Base-by-base conservation (phyloP, 768 basidiomycete genomes). In the Panaeolus papilionaceus region DNA sequence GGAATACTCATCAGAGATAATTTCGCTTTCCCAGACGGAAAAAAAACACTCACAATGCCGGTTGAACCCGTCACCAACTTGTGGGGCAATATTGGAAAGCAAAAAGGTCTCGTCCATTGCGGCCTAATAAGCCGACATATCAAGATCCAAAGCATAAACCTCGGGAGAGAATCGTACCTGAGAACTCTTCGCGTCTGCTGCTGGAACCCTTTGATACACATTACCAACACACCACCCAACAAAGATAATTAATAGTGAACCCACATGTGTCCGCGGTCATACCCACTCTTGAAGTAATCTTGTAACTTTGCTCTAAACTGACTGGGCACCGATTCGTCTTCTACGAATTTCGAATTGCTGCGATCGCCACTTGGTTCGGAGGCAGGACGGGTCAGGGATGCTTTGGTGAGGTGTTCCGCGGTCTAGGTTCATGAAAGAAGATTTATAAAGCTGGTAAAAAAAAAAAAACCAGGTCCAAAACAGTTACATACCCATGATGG, bases 91-190 rank as follows among this genome's bases (percentile, higher is more conserved):
- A 74, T 99, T 99, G 0, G 94, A 91, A 54, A 99, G 80, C 40
- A 94, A 81, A 78, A 99, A 99, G 0, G 97, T 99, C 79, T 99
- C 96, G 76, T 98, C 79, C 97, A 98, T 99, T 10, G 97, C 97
- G 65, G 86, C 85, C 85, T 96, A 71, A 51, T 63, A 44, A 44
- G 40, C 16, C 40, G 5, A 33, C 33, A 33, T 39, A 2, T 23
- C 44, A 58, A 28, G 40, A 37, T 58, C 12, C 40, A 11, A n/a
- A 33, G 18, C 38, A 16, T 62, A 3, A 39, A 64, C 16, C 39
- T 28, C 51, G 16, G 37, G 26, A 47, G 20, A 62, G 38, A 66
- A 66, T 61, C 26, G 7, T 71, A 90, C 91, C 80, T 96, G 95
- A 16, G 93, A 95, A 38, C 82, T 79, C 76, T 96, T 99, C 8